These are phyloP conservation scores for Penicillium brasilianum DNA, from an alignment of 2,329 filamentous ascomycete genomes.

Conservation along the genomic window DNA sequence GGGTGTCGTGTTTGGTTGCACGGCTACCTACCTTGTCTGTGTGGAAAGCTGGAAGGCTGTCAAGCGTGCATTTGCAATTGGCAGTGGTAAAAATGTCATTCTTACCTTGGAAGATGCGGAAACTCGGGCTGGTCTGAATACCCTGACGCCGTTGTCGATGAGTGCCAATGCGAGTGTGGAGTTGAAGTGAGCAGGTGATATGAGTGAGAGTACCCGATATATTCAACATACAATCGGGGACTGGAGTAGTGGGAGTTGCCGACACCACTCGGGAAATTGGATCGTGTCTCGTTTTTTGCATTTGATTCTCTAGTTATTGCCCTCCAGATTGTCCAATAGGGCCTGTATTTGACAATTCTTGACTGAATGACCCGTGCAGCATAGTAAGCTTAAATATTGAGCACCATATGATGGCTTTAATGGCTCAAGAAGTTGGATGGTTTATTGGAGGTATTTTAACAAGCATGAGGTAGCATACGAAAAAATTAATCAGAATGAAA, in stretches of 20 bases:
- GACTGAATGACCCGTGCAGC: too few relatives aligned
- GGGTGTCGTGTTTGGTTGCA: constrained; percentile 66
- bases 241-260: not conserved
- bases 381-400: too few relatives aligned
- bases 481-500: too few relatives aligned
- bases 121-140: constrained; percentile 36
- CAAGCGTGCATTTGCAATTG: constrained; percentile 57
- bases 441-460: too few relatives aligned
- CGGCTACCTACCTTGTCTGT: constrained; percentile 64
- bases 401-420: too few relatives aligned
- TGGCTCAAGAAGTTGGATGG: too few relatives aligned
- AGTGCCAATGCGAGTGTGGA: constrained; percentile 38
- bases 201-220: not conserved
- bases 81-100: constrained; percentile 39
- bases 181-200: constrained; percentile 27
- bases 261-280: not conserved
- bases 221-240: constrained; percentile 24
- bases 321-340: not conserved
- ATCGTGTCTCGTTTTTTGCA: not conserved
- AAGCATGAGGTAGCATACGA: too few relatives aligned
- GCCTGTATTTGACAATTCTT: not conserved
- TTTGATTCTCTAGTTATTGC: not conserved
- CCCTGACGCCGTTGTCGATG: constrained; percentile 27
- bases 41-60: constrained; percentile 69
- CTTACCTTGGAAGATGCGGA: constrained; percentile 42